phyloP scores from a whole-genome alignment of 1,139 yeast species.

The Saccharomyces pastorianus region DNA sequence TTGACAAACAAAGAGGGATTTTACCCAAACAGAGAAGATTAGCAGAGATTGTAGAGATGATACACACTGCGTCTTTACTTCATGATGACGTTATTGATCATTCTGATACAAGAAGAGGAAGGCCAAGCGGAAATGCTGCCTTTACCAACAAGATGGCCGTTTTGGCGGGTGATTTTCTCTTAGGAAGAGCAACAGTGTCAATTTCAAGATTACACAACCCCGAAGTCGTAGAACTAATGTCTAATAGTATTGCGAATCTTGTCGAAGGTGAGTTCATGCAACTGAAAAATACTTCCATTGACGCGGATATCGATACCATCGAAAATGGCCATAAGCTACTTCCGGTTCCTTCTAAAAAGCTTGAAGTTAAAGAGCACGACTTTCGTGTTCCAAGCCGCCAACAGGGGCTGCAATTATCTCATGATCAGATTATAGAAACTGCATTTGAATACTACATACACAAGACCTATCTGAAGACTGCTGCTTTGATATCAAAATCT shows the following conservation, averaged over 20 bases:
- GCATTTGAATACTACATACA: slow-evolving; percentile 92
- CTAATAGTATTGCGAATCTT: slow-evolving; percentile 91
- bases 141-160: slow-evolving; percentile 97
- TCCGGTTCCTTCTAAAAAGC: slow-evolving; percentile 58
- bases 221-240: slow-evolving; percentile 91
- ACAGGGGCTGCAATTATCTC: slow-evolving; percentile 41
- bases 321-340: slow-evolving; percentile 44
- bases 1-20: slow-evolving; percentile 56
- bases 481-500: slow-evolving; percentile 89
- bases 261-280: slow-evolving; percentile 99
- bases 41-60: slow-evolving; percentile 97
- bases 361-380: slow-evolving; percentile 53
- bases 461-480: slow-evolving; percentile 91
- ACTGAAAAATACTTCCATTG: slow-evolving; percentile 78
- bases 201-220: slow-evolving; percentile 88
- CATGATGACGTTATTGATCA: slow-evolving; percentile 97
- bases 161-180: slow-evolving; percentile 87
- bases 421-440: slow-evolving; percentile 65
- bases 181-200: slow-evolving; percentile 94
- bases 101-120: slow-evolving; percentile 82
- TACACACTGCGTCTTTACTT: slow-evolving; percentile 90
- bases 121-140: slow-evolving; percentile 87
- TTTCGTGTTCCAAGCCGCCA: slow-evolving; percentile 40
- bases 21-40: slow-evolving; percentile 89
- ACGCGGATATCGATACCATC: slow-evolving; percentile 34